Percentiles rank a stretch among this genome's conserved stretches.
Evolutionary conservation across 1,284 basidiomycete genomes (phyloP).

Genomic region (Nidula niveotomentosa): DNA sequence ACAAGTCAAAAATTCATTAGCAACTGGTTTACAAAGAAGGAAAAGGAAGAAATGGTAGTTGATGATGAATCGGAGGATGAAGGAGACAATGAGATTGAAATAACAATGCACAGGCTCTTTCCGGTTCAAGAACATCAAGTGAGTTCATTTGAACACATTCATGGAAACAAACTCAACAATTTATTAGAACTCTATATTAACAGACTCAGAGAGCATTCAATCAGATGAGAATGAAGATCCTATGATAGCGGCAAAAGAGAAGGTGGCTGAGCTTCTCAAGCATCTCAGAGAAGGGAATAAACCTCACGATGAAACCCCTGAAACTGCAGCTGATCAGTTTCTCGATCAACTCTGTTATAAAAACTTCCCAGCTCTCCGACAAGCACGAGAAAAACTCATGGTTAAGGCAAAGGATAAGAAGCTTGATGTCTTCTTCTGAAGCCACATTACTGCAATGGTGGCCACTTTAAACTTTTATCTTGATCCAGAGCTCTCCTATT

Average conservation of each 20-base stretch:
- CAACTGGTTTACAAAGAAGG: not conserved
- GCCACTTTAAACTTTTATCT: conserved; percentile 27
- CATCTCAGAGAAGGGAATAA: too few species aligned
- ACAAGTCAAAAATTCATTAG: not conserved
- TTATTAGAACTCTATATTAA: too few species aligned
- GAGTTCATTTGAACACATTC: too few species aligned
- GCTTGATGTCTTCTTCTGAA: conserved; percentile 16
- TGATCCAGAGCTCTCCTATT: conserved; percentile 20
- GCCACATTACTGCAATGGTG: conserved; percentile 23
- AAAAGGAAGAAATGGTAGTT: not conserved
- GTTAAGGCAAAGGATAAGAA: conserved; percentile 13
- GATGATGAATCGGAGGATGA: not conserved
- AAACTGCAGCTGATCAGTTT: conserved; percentile 3
- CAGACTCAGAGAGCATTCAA: too few species aligned
- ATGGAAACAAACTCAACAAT: too few species aligned
- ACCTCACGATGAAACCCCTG: conserved; percentile 8
- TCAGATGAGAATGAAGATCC: too few species aligned
- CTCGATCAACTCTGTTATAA: conserved; percentile 7
- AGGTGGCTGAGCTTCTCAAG: too few species aligned
- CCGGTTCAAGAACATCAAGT: not conserved
- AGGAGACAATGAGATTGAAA: not conserved
- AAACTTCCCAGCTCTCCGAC: conserved; percentile 10
- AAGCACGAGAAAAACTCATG: conserved; percentile 4
- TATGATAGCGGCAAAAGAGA: too few species aligned
- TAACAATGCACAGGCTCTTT: not conserved